Percentiles rank a stretch among this genome's conserved stretches.
phyloP scores from a whole-genome alignment of 768 basidiomycete species.

The Mycena rosella region DNA sequence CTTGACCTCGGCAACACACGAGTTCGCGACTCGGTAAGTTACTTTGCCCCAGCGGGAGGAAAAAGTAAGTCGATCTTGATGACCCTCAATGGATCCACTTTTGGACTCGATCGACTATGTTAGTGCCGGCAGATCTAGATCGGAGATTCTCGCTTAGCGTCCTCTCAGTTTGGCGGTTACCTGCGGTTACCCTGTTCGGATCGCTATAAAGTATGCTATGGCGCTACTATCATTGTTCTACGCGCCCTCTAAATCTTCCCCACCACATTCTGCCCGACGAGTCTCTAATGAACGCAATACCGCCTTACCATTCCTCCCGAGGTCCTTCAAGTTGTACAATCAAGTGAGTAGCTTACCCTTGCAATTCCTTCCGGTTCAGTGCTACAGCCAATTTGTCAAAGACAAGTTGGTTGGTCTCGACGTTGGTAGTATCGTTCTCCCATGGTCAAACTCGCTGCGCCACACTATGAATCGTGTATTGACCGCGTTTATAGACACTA shows the following conservation, averaged over 20 bases:
- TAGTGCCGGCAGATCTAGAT: slow-evolving; percentile 31
- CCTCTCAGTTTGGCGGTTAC: slow-evolving; percentile 24
- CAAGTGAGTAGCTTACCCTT: slow-evolving; percentile 11
- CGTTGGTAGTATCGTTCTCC: not conserved
- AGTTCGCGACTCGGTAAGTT: slow-evolving; percentile 16
- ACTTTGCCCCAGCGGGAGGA: slow-evolving; percentile 4
- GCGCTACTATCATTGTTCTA: slow-evolving; percentile 15
- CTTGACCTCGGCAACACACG: slow-evolving; percentile 1
- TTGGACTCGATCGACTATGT: slow-evolving; percentile 14
- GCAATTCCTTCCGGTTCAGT: not conserved
- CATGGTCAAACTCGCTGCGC: not conserved
- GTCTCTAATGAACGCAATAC: slow-evolving; percentile 13
- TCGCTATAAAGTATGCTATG: slow-evolving; percentile 29
- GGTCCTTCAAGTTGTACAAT: not conserved
- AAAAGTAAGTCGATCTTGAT: slow-evolving; percentile 11
- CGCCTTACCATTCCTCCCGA: not conserved
- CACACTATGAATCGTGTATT: slow-evolving; percentile 16
- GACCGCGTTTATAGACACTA: slow-evolving; percentile 21
- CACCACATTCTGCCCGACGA: too few relatives aligned
- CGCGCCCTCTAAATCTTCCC: slow-evolving; percentile 9
- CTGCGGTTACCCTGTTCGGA: slow-evolving; percentile 27
- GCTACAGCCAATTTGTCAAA: slow-evolving; percentile 7
- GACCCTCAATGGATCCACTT: slow-evolving; percentile 19
- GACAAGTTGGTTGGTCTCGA: not conserved
- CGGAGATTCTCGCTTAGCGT: slow-evolving; percentile 34